Base-by-base conservation (phyloP, 371 early-diverging fungal genomes). In the Rhizomucor miehei region DNA sequence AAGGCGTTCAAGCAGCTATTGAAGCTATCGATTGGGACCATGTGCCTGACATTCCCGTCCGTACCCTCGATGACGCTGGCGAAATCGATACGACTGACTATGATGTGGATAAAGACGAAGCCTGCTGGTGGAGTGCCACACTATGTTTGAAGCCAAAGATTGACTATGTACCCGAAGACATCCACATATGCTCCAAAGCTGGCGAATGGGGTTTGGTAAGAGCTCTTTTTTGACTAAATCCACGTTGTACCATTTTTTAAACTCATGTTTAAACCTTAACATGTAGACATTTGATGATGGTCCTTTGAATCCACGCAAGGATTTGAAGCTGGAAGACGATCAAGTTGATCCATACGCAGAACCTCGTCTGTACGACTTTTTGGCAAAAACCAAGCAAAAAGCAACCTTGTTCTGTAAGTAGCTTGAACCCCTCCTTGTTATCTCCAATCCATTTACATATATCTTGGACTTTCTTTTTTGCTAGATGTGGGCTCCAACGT, bases 151-250 rank as follows among this genome's bases (percentile, higher is more conserved):
- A 65, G 43, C 74, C 74, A 19, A 77, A 77, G 49, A 66, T 51
- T 1, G 24, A 44, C 20, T 77, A 73, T 24, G 48, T 77, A 24
- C 77, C 77, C 6, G 36, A 61, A 1, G 77, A 77, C 57, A 55
- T 74, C 16, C 63, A 61, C n/a, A 48, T 62, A 25, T 77, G 77
- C 44, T 62, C 65, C 20, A 60, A 59, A 29, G 61, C 66, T 19
- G 77, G 74, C 17, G 74, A 73, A 49, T 77, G 78, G 78, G 78
- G 78, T 54, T 54, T 62, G 62, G 65, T 65, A 65, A 55, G 51
- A 8, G 29, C 29, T 29, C 29, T 29, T 29, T 29, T n/a, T n/a
- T n/a, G n/a, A n/a, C n/a, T n/a, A n/a, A n/a, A n/a, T n/a, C n/a
- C n/a, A n/a, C n/a, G n/a, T n/a, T n/a, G n/a, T n/a, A n/a, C n/a